Evolutionary conservation across 169 alveolate species (phyloP).

Genomic region (Plasmodium gallinaceum): DNA sequence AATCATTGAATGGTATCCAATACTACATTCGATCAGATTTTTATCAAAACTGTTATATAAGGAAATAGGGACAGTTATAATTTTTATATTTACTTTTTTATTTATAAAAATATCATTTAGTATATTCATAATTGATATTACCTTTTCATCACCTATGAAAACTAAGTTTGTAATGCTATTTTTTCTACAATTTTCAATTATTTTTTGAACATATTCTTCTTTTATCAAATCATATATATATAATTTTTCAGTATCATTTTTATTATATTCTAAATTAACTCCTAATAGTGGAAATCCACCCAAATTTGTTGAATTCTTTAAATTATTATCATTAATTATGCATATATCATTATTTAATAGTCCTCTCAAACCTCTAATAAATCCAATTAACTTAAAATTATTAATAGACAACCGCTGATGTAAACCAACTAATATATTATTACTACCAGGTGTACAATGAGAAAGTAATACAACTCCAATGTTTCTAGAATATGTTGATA

Average conservation of each 20-base stretch:
- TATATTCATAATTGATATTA: constrained; percentile 35
- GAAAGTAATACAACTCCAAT: constrained; percentile 44
- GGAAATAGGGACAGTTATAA: constrained; percentile 39
- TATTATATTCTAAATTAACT: neutral
- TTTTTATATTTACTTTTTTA: constrained; percentile 9
- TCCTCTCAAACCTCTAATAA: constrained; percentile 40
- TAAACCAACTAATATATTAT: constrained; percentile 42
- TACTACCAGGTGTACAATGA: constrained; percentile 28
- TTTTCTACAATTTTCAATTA: constrained; percentile 14
- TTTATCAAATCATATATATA: constrained; percentile 7
- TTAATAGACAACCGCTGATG: constrained; percentile 46
- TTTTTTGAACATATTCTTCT: constrained; percentile 2
- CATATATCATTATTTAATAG: constrained; percentile 27
- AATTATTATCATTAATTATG: constrained; percentile 32
- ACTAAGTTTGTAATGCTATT: constrained; percentile 33
- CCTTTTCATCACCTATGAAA: constrained; percentile 65
- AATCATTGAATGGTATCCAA: constrained; percentile 51
- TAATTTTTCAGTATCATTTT: neutral
- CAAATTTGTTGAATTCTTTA: constrained; percentile 12
- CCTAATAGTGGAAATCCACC: constrained; percentile 55
- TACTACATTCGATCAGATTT: constrained; percentile 47
- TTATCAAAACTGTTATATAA: constrained; percentile 32
- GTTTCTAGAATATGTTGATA: neutral
- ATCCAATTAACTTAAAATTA: constrained; percentile 25
- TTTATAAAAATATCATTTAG: constrained; percentile 46